Base-by-base conservation (phyloP, 768 basidiomycete genomes). In the Floccularia luteovirens region DNA sequence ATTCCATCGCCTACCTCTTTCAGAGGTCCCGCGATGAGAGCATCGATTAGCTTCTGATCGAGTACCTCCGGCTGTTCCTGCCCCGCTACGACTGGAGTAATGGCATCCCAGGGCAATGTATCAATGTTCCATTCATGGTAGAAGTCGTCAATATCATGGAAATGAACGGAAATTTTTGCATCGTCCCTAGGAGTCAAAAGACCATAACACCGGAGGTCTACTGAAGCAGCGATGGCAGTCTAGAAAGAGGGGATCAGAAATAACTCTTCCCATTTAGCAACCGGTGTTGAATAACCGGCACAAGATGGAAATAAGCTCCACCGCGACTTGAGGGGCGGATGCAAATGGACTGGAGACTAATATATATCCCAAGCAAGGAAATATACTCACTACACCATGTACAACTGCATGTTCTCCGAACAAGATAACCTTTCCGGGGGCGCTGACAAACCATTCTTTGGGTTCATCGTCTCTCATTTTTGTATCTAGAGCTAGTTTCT, bases 331-430 rank as follows among this genome's bases (percentile, higher is more conserved):
- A 34, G 32, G 32, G 32, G 32, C 16, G 20, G 8, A 28, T 7
- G 32, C 32, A 14, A 19, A 12, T 14, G 7, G 32, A 17, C 32
- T 12, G 16, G 32, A 34, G 16, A 34, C 8, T 12, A 34, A 7
- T 19, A n/a, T 20, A 31, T 20, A 11, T 3, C 8, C 20, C 14
- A 4, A 33, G 19, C 11, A 6, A 23, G 35, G 39, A 50, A 47
- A 42, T 12, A 47, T 22, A 79, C 89, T 72, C 56, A 92, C 91
- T 37, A 91, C 85, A 39, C 96, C 96, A 57, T 98, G 84, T 14
- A 99, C 96, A 37, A 99, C 96, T 13, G 96, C 94, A 60, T 99
- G 96, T 63, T 99, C 96, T 35, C 96, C 96, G 49, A 98, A 99
- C 46, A 99, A 60, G 48, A 99, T 98, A 43, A 98, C 88, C 57